Evolutionary conservation across 805 yeast species (phyloP).

Genomic region (Kluyveromyces starmeri): DNA sequence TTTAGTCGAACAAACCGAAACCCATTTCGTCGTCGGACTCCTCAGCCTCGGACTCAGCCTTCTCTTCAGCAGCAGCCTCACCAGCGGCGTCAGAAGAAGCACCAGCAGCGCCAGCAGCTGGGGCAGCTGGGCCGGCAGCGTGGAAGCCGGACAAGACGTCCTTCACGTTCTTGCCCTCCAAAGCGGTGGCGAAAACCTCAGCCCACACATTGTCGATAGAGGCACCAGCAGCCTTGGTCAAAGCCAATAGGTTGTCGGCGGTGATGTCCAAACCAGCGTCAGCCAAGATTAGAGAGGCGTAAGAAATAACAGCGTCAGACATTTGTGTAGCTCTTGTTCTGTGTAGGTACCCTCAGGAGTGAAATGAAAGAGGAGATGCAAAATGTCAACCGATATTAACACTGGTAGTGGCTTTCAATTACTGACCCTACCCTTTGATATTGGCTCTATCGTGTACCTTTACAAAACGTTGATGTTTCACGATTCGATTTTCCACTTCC

Average conservation of each 20-base stretch:
- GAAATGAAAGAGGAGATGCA: too few species aligned
- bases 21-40: constrained; percentile 86
- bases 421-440: too few species aligned
- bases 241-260: constrained; percentile 62
- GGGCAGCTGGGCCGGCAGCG: constrained; percentile 36
- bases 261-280: constrained; percentile 95
- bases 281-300: constrained; percentile 97
- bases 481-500: too few species aligned
- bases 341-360: too few species aligned
- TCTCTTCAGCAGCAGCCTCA: constrained; percentile 43
- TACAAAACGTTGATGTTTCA: too few species aligned
- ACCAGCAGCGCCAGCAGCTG: constrained; percentile 35
- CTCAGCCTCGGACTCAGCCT: constrained; percentile 52
- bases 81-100: constrained; percentile 40
- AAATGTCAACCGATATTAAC: too few species aligned
- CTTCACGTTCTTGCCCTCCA: constrained; percentile 73
- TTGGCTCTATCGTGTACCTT: too few species aligned
- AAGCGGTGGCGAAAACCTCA: constrained; percentile 72
- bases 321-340: too few species aligned
- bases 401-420: too few species aligned
- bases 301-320: constrained; percentile 94
- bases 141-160: constrained; percentile 56
- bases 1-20: constrained; percentile 84
- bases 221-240: constrained; percentile 74
- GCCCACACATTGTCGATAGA: constrained; percentile 66